phyloP scores from a whole-genome alignment of 2,329 filamentous ascomycete species.

The Zymoseptoria crescenta region DNA sequence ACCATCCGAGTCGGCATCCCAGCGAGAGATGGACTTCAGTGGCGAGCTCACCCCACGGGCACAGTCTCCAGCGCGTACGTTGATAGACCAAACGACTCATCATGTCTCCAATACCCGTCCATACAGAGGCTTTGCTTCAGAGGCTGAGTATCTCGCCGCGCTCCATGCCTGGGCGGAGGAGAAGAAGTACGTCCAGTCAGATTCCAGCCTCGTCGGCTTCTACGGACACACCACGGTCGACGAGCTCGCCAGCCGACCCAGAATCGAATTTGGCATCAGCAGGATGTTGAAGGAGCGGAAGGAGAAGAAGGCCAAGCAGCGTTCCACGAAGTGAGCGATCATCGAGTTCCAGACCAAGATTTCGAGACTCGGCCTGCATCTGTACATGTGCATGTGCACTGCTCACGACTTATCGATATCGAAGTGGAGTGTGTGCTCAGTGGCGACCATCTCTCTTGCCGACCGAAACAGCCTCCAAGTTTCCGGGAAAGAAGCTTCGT shows the following conservation, averaged over 20 bases:
- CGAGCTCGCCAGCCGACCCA: conserved; percentile 18
- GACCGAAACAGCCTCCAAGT: background rate
- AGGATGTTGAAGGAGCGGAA: conserved; percentile 17
- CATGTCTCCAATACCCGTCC: background rate
- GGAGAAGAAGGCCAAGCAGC: conserved; percentile 8
- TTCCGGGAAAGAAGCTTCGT: background rate
- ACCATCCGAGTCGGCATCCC: conserved; percentile 9
- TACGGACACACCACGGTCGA: conserved; percentile 25
- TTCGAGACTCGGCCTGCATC: background rate
- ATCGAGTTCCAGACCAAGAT: too few relatives aligned
- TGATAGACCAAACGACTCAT: background rate
- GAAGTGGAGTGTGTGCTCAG: background rate
- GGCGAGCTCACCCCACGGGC: conserved; percentile 30
- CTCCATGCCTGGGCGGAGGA: conserved; percentile 25
- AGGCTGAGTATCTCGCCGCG: conserved; percentile 23
- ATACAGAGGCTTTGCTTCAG: conserved; percentile 25
- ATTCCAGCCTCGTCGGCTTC: conserved; percentile 20
- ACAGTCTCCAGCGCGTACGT: conserved; percentile 4
- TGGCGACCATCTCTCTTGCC: background rate
- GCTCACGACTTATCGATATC: background rate
- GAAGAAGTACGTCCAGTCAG: conserved; percentile 22
- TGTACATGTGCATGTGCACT: background rate
- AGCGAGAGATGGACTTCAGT: conserved; percentile 38
- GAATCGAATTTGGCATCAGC: conserved; percentile 17
- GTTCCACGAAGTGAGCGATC: background rate